Conservation (phyloP, 202 grass and related monocot species). For the Zoysia matrella region DNA sequence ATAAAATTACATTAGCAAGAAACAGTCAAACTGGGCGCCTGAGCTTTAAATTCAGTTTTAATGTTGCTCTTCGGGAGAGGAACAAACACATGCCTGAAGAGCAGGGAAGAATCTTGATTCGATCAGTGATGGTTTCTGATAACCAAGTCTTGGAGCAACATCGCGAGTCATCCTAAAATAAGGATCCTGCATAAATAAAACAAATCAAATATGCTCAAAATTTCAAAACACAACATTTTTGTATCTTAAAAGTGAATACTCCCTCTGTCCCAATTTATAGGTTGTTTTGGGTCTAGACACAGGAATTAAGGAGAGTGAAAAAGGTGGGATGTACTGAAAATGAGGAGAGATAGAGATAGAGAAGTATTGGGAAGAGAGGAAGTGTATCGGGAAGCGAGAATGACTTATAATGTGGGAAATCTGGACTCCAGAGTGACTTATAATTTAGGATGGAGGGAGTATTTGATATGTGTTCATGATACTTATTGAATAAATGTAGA, state of each 20-base stretch:
- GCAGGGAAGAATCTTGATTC: slow-evolving; percentile 98
- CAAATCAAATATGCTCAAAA: slow-evolving; percentile 12
- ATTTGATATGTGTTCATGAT: neutral
- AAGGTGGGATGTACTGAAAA: too few relatives aligned
- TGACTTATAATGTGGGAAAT: too few relatives aligned
- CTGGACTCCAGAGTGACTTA: too few relatives aligned
- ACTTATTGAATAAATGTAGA: neutral
- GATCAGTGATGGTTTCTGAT: slow-evolving; percentile 40
- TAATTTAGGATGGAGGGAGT: neutral
- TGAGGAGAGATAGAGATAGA: too few relatives aligned
- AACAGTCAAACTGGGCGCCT: neutral
- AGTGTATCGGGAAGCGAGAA: too few relatives aligned
- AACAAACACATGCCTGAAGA: slow-evolving; percentile 72
- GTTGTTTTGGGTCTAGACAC: too few relatives aligned
- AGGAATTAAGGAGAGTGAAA: too few relatives aligned
- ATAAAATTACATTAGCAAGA: slow-evolving; percentile 35
- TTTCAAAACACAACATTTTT: slow-evolving; percentile 15
- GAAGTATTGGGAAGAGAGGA: too few relatives aligned
- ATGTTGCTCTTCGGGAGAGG: neutral
- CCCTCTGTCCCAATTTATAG: too few relatives aligned
- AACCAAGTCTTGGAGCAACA: too few relatives aligned
- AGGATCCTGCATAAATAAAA: neutral
- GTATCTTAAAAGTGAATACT: neutral
- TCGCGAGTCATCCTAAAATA: too few relatives aligned
- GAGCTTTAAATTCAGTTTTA: too few relatives aligned